phyloP scores from a whole-genome alignment of 2,329 filamentous ascomycete species.

The Fusarium succisae region DNA sequence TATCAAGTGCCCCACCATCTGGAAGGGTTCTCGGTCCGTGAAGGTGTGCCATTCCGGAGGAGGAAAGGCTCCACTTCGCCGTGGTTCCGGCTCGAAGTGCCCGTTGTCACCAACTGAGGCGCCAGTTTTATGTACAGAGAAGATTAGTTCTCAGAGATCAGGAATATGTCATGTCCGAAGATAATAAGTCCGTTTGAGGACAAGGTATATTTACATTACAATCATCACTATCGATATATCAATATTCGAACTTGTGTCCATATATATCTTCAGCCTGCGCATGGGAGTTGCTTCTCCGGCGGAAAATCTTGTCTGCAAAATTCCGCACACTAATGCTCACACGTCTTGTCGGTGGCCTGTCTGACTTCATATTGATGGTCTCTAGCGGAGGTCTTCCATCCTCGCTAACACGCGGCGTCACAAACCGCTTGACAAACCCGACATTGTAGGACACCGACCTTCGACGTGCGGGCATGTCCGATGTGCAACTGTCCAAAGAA shows the following conservation, averaged over 20 bases:
- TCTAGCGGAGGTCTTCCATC: conserved; percentile 38
- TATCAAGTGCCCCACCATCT: not conserved
- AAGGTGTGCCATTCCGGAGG: conserved; percentile 13
- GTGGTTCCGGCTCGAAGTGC: conserved; percentile 16
- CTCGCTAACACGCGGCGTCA: conserved; percentile 37
- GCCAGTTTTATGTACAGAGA: not conserved
- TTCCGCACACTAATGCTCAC: conserved; percentile 42
- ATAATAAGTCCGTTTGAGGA: conserved; percentile 5
- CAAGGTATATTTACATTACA: conserved; percentile 36
- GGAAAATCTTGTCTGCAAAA: conserved; percentile 44
- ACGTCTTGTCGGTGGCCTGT: conserved; percentile 40
- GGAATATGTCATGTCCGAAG: not conserved
- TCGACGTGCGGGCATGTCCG: conserved; percentile 34
- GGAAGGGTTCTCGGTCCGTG: conserved; percentile 1
- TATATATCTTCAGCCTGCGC: conserved; percentile 39
- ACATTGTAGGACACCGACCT: conserved; percentile 40
- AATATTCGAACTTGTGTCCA: conserved; percentile 39
- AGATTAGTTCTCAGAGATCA: not conserved
- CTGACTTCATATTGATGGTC: conserved; percentile 29
- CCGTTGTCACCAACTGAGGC: not conserved
- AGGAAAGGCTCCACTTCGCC: conserved; percentile 20
- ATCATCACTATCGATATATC: conserved; percentile 25
- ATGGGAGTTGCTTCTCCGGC: conserved; percentile 42
- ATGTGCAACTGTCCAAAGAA: conserved; percentile 21
- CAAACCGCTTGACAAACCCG: conserved; percentile 39